A percentile compares a stretch with the other conserved stretches of the same genome.
Conservation (phyloP, 1,284 basidiomycete genomes). For the Papiliotrema flavescens region DNA sequence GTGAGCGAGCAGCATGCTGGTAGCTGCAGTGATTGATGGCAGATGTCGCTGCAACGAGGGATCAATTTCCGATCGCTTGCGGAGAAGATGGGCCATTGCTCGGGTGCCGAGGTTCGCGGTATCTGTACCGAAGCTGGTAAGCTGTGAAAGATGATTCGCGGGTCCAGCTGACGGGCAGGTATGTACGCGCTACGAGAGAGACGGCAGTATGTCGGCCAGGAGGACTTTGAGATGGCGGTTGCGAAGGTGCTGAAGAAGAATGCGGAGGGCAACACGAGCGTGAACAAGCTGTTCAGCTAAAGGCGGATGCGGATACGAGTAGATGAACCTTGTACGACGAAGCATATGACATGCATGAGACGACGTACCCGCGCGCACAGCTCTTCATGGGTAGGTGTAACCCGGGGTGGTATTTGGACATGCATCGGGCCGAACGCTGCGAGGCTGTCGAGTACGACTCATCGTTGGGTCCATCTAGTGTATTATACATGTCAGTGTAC, state of each 20-base stretch:
- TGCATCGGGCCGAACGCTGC: too few relatives aligned
- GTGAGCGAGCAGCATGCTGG: too few relatives aligned
- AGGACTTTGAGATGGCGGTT: slow-evolving; percentile 97
- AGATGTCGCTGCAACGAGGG: slow-evolving; percentile 97
- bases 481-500: too few relatives aligned
- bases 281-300: slow-evolving; percentile 76
- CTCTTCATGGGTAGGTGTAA: too few relatives aligned
- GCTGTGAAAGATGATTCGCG: slow-evolving; percentile 19
- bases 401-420: too few relatives aligned
- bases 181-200: slow-evolving; percentile 97
- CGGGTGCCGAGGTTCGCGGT: slow-evolving; percentile 94
- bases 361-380: too few relatives aligned
- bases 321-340: background rate
- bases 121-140: slow-evolving; percentile 96
- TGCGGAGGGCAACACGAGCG: slow-evolving; percentile 82
- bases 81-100: slow-evolving; percentile 99
- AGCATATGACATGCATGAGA: background rate
- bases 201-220: slow-evolving; percentile 93
- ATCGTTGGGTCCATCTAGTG: too few relatives aligned
- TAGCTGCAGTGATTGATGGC: too few relatives aligned
- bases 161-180: slow-evolving; percentile 52
- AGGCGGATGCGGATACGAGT: background rate
- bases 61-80: slow-evolving; percentile 93
- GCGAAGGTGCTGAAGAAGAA: slow-evolving; percentile 94
- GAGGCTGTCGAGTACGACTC: too few relatives aligned